Evolutionary conservation across 169 alveolate genomes (phyloP), one percentile per base, ranked within the genome.

Genomic region (Plasmodium chabaudi): DNA sequence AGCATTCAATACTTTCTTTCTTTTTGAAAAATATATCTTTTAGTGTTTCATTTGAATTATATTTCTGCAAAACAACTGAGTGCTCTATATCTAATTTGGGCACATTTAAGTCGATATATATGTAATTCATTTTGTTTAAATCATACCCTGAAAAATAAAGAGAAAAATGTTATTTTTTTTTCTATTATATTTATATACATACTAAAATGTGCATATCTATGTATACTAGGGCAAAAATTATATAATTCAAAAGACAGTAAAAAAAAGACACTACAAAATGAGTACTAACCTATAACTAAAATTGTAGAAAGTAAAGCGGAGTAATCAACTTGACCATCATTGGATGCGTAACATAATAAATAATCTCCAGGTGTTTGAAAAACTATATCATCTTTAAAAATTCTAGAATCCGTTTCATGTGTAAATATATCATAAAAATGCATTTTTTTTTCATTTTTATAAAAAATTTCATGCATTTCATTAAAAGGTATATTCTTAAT

Each of bases 321-420:
- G 19, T 63, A 75, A 3, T 23, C 68, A 46, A 25, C 49, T 57
- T 57, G 59, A 23, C 44, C 56, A 15, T 75, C 88, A 63, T 47
- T 75, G 51, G 88, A 63, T 34, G 88, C 27, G 65, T 75, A 75
- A 64, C 88, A 75, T 51, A 75, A 57, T 65, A 75, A 64, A 27
- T 75, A 75, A 9, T 17, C 65, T 64, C 88, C 88, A 9, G 88
- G 88, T 19, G 46, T 63, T 67, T 42, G 21, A 64, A 75, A 75
- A 75, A 75, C 27, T 7, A 64, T 56, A 44, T 64, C 77, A 21
- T 75, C 77, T 15, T 63, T 64, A 63, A 63, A 63, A 63, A 21
- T 59, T 19, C 51, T 63, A 25, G 68, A 15, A 64, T 56, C 68
- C 13, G 61, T 64, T 63, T 75, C 70, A 44, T 75, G 65, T 56